A percentile compares a stretch with the other conserved stretches of the same genome.
Conservation (phyloP, 2,329 filamentous ascomycete genomes). For the Diaporthe citri region DNA sequence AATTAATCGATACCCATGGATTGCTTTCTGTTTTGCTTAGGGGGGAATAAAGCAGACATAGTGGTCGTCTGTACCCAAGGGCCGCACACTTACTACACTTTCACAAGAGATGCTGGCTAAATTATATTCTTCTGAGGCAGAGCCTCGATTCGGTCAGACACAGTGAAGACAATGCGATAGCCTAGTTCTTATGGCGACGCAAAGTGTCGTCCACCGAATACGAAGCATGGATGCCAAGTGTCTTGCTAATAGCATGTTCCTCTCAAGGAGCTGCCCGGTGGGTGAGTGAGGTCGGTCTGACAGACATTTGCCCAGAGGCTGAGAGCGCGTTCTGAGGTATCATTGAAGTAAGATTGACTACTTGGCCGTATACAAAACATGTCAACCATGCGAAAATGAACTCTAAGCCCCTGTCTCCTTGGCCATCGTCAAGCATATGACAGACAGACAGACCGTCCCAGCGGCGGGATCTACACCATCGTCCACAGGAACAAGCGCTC, state of each 20-base stretch:
- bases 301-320: not conserved
- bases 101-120: not conserved
- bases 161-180: not conserved
- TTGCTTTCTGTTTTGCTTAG: constrained; percentile 3
- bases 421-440: not conserved
- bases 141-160: not conserved
- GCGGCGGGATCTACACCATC: not conserved
- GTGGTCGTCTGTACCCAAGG: not conserved
- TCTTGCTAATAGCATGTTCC: not conserved
- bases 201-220: not conserved
- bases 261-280: not conserved
- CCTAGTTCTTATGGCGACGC: no score
- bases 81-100: not conserved
- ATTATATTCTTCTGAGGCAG: no score
- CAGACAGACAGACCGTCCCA: no score
- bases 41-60: not conserved
- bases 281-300: not conserved
- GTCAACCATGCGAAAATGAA: not conserved
- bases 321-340: not conserved
- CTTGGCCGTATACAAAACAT: constrained; percentile 30
- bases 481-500: not conserved
- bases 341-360: constrained; percentile 20
- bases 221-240: not conserved
- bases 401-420: not conserved
- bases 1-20: constrained; percentile 29